Evolutionary conservation across 768 basidiomycete species (phyloP), one percentile per base, ranked within the genome.

Genomic region (Royoungia palumana): DNA sequence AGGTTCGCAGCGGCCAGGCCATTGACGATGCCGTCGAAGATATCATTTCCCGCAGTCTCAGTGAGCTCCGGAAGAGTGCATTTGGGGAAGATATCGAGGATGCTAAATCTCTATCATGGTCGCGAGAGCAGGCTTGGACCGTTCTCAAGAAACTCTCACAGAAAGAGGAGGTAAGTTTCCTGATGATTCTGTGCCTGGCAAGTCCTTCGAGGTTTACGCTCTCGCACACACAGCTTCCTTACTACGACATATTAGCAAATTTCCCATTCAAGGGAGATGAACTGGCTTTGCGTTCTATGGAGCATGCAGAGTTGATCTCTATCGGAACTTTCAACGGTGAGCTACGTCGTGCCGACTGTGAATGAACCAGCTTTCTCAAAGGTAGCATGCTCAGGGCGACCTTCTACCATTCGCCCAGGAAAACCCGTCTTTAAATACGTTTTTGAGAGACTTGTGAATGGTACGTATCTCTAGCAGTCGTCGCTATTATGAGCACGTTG

Each of bases 221-320:
- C 16, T 19, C n/a, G 19, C 35, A 20, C 14, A 1, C 20, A 9
- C 17, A 93, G 90, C 69, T 91, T 9, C 76, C 89, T 10, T 97
- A 97, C 64, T 80, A 92, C 46, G 83, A 91, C 19, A 73, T 89
- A 5, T 70, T 98, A 44, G 68, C 87, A 42, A 85, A 90, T 43
- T 86, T 85, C 62, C 91, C 89, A 0, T 96, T 94, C 80, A 94
- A 92, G 63, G 90, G 87, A n/a, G 85, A 94, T 55, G 94, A 95
- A 61, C 70, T 73, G 16, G 75, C 89, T 2, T 62, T 98, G 46
- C 78, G 90, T 52, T 80, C 77, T 24, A 85, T 98, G 82, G 95
- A 97, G 63, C 86, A 90, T 52, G 83, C 85, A 6, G 94, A 91
- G 70, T 67, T 98, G 43, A 90, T 99, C 51, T 73, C 83, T 1